Conservation (phyloP, 1,284 basidiomycete genomes). For the Trichosporon sp. region DNA sequence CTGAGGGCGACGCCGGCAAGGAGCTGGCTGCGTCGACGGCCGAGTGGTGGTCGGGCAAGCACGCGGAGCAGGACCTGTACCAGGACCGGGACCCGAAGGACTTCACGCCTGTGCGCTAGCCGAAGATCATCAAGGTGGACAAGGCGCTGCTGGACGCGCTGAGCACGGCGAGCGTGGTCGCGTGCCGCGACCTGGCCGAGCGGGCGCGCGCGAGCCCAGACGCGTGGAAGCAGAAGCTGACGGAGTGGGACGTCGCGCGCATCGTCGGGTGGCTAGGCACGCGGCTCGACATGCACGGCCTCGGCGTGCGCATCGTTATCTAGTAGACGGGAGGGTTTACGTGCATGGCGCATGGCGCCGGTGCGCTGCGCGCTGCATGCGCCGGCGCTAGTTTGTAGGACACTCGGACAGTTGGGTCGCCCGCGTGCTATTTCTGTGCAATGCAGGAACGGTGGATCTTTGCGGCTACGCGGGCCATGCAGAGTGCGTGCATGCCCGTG, state of each 20-base stretch:
- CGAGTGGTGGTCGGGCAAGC: slow-evolving; percentile 17
- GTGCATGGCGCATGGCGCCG: not conserved
- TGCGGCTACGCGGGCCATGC: not conserved
- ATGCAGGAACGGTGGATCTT: not conserved
- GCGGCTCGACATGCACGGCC: slow-evolving; percentile 10
- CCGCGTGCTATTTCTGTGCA: not conserved
- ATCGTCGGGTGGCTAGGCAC: slow-evolving; percentile 9
- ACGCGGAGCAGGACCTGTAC: slow-evolving; percentile 9
- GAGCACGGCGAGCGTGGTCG: slow-evolving; percentile 11
- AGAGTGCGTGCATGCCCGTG: not conserved
- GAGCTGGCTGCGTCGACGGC: slow-evolving; percentile 9
- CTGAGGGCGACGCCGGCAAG: not conserved
- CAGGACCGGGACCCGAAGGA: not conserved
- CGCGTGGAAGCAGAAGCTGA: slow-evolving; percentile 9
- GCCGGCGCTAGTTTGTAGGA: not conserved
- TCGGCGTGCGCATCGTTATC: slow-evolving; percentile 11
- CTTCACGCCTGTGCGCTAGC: slow-evolving; percentile 5
- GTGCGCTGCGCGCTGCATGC: not conserved
- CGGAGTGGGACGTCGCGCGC: slow-evolving; percentile 12
- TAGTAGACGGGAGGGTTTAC: not conserved
- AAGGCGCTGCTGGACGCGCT: slow-evolving; percentile 7
- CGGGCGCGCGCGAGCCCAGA: slow-evolving; percentile 3
- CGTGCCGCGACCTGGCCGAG: slow-evolving; percentile 16
- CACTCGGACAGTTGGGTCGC: not conserved
- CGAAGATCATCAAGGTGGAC: slow-evolving; percentile 8